Evolutionary conservation across 768 basidiomycete genomes (phyloP).

Genomic region (Tricholoma saponaceum): DNA sequence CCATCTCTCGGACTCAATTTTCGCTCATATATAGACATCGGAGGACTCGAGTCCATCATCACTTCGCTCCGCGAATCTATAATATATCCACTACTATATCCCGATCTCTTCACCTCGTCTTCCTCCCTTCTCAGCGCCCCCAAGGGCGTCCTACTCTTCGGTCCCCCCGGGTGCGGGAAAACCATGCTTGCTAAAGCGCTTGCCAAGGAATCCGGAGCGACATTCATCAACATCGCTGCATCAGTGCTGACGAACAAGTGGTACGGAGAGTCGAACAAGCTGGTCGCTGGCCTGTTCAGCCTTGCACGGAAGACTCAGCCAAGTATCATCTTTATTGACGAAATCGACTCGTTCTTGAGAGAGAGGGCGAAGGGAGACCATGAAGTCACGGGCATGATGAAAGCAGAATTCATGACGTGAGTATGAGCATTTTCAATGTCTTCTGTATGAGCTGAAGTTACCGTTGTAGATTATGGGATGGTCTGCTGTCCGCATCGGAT

Average conservation of each 20-base stretch:
- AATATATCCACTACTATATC: slow-evolving; percentile 91
- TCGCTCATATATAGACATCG: slow-evolving; percentile 58
- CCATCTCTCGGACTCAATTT: slow-evolving; percentile 8
- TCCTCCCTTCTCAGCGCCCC: slow-evolving; percentile 86
- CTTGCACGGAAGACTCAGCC: slow-evolving; percentile 93
- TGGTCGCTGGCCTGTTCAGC: slow-evolving; percentile 91
- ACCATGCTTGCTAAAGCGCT: slow-evolving; percentile 99
- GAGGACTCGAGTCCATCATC: slow-evolving; percentile 90
- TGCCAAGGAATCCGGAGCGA: slow-evolving; percentile 95
- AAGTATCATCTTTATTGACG: slow-evolving; percentile 97
- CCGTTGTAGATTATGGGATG: slow-evolving; percentile 82
- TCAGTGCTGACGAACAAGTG: slow-evolving; percentile 46
- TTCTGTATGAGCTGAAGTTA: neutral
- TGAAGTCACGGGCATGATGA: slow-evolving; percentile 98
- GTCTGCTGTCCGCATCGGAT: slow-evolving; percentile 74
- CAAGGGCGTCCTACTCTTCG: slow-evolving; percentile 93
- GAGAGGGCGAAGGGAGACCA: slow-evolving; percentile 88
- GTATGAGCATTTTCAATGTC: slow-evolving; percentile 19
- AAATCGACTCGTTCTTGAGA: slow-evolving; percentile 93
- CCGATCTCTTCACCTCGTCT: slow-evolving; percentile 77
- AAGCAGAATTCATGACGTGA: slow-evolving; percentile 92
- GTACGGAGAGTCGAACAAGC: slow-evolving; percentile 72
- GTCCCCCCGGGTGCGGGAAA: slow-evolving; percentile 98
- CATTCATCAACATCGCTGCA: slow-evolving; percentile 72
- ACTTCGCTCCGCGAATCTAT: slow-evolving; percentile 90